phyloP scores from a whole-genome alignment of 1,139 yeast genomes.

The Diutina ranongensis region DNA sequence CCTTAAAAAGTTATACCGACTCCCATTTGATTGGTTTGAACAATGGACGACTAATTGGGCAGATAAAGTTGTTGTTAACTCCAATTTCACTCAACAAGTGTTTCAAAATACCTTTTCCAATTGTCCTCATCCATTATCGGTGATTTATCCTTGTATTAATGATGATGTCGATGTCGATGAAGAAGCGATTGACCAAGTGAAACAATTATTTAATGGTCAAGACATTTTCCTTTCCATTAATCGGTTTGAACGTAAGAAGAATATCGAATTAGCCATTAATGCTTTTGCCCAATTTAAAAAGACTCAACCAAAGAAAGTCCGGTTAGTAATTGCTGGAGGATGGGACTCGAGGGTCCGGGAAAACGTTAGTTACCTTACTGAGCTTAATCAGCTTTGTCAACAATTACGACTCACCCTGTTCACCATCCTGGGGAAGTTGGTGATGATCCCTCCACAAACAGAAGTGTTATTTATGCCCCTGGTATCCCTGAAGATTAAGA shows the following conservation, averaged over 20 bases:
- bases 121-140: constrained; percentile 42
- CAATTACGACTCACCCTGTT: constrained; percentile 31
- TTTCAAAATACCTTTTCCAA: constrained; percentile 54
- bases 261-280: constrained; percentile 63
- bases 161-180: constrained; percentile 14
- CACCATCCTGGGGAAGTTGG: constrained; percentile 37
- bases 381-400: constrained; percentile 42
- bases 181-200: constrained; percentile 19
- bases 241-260: constrained; percentile 81
- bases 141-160: constrained; percentile 86
- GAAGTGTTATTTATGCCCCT: constrained; percentile 76
- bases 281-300: constrained; percentile 39
- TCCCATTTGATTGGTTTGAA: constrained; percentile 75
- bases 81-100: constrained; percentile 65
- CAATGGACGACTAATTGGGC: constrained; percentile 69
- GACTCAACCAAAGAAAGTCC: constrained; percentile 10
- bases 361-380: constrained; percentile 60
- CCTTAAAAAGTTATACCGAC: constrained; percentile 54
- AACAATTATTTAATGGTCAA: constrained; percentile 20
- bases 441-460: constrained; percentile 23
- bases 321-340: constrained; percentile 71
- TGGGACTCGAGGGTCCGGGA: constrained; percentile 69
- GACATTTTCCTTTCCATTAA: constrained; percentile 63
- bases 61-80: constrained; percentile 78
- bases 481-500: constrained; percentile 54